Base-by-base conservation (phyloP, 2,329 filamentous ascomycete species). In the Verticillium zaregamsianum region DNA sequence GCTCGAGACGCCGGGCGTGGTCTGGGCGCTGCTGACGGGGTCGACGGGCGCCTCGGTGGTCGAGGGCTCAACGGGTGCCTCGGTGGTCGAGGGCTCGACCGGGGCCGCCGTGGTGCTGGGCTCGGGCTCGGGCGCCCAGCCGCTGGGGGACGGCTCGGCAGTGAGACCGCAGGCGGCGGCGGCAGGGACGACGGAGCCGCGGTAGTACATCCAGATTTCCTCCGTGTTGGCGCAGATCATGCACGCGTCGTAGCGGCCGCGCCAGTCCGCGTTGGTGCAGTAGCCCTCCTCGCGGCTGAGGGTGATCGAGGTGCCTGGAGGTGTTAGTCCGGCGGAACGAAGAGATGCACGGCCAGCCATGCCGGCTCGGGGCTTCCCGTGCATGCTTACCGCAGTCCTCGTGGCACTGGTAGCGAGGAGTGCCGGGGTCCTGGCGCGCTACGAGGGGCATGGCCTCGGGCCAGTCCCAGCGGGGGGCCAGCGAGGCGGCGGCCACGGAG, bases 161-260 rank as follows among this genome's bases (percentile, higher is more conserved):
- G 57, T 28, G 57, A 61, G 61, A 20, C 63, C 61, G 57, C 63
- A 64, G n/a, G 31, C 45, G 37, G 35, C 31, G 12, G 74, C 79
- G 6, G 70, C 72, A n/a, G 45, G 66, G 23, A 66, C 70, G 58
- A 81, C 64, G 0, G 71, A 69, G 56, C 57, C 67, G n/a, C 76
- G 69, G 64, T 82, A 81, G 70, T 76, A 76, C 58, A 69, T 68
- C 79, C 79, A 81, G 67, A 80, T 79, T 60, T 76, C 71, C 61
- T 72, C 70, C 55, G 77, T 77, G 59, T 78, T 75, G 31, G 79
- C 73, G 66, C 79, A 82, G 55, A 71, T 66, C 56, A 81, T 72
- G 63, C 79, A 81, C 25, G 71, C 71, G 14, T 71, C 68, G 69
- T 80, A 81, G 63, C 75, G 71, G 20, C 69, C 68, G 33, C 73